Percentiles rank a stretch among this genome's conserved stretches.
Evolutionary conservation across 2,329 filamentous ascomycete species (phyloP).

Genomic region (Apiospora kogelbergensis): DNA sequence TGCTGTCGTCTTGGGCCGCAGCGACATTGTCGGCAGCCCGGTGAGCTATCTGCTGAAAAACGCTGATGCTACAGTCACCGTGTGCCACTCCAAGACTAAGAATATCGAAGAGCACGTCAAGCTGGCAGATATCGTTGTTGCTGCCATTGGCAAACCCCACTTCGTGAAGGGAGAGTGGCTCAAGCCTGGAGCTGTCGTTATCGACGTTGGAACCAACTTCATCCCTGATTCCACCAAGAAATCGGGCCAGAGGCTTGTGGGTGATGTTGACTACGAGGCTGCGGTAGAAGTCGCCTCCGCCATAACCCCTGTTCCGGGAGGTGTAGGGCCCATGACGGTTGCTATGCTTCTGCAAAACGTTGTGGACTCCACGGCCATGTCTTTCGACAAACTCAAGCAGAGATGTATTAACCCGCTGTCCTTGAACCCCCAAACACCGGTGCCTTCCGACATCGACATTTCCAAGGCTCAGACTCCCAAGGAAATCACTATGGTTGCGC

Average conservation of each 20-base stretch:
- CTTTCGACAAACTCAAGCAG: constrained; percentile 80
- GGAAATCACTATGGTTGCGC: constrained; percentile 78
- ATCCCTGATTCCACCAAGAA: constrained; percentile 87
- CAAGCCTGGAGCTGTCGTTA: constrained; percentile 91
- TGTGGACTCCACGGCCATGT: constrained; percentile 77
- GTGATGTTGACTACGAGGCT: constrained; percentile 89
- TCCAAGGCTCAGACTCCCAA: constrained; percentile 91
- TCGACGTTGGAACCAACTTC: constrained; percentile 98
- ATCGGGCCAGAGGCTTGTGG: constrained; percentile 87
- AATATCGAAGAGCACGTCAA: constrained; percentile 74
- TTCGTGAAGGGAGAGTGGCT: constrained; percentile 96
- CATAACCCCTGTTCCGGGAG: constrained; percentile 94
- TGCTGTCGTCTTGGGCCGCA: constrained; percentile 90
- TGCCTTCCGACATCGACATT: constrained; percentile 94
- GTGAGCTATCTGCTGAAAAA: constrained; percentile 95
- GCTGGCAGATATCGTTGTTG: constrained; percentile 84
- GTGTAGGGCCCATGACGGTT: constrained; percentile 98
- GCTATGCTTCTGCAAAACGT: constrained; percentile 98
- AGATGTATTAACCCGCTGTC: constrained; percentile 81
- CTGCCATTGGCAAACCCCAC: constrained; percentile 82
- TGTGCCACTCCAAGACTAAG: constrained; percentile 88
- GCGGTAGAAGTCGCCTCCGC: constrained; percentile 83
- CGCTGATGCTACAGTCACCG: constrained; percentile 92
- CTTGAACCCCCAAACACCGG: constrained; percentile 73
- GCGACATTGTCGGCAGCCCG: constrained; percentile 95